Conservation (phyloP, 345 rosid genomes). For the Camelina neglecta region DNA sequence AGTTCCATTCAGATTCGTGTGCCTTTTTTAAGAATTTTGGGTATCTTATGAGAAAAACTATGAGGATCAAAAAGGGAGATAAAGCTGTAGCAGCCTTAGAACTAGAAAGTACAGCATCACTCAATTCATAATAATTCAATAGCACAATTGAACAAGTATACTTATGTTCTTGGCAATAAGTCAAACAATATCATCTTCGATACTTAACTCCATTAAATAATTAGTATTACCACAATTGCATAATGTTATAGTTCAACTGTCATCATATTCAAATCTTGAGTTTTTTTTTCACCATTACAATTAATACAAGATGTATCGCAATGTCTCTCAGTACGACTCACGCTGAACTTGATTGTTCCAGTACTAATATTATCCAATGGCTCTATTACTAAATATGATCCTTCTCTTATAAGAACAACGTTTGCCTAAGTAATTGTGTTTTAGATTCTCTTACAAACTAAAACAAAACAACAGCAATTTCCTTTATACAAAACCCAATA, state of each 20-base stretch:
- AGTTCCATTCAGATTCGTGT: constrained; percentile 51
- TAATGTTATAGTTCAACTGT: constrained; percentile 1
- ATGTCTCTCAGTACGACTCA: background rate
- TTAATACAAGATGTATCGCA: background rate
- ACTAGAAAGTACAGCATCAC: constrained; percentile 36
- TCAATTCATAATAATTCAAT: constrained; percentile 25
- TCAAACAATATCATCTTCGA: background rate
- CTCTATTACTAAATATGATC: constrained; percentile 11
- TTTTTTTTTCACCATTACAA: background rate
- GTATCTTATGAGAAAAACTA: constrained; percentile 60
- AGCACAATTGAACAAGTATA: background rate
- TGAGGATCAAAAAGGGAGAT: constrained; percentile 46
- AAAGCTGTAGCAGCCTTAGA: constrained; percentile 53
- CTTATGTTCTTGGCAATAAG: background rate
- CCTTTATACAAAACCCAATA: constrained; percentile 8
- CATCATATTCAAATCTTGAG: background rate
- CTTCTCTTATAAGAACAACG: constrained; percentile 9
- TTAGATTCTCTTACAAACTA: constrained; percentile 43
- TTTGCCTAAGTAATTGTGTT: constrained; percentile 34
- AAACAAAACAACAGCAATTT: constrained; percentile 22
- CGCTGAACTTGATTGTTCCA: background rate
- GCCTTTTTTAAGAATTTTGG: constrained; percentile 62
- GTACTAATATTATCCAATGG: background rate
- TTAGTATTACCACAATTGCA: background rate
- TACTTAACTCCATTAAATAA: background rate